Conservation (phyloP, 2,329 filamentous ascomycete species). For the Coleophoma eucalyptorum region DNA sequence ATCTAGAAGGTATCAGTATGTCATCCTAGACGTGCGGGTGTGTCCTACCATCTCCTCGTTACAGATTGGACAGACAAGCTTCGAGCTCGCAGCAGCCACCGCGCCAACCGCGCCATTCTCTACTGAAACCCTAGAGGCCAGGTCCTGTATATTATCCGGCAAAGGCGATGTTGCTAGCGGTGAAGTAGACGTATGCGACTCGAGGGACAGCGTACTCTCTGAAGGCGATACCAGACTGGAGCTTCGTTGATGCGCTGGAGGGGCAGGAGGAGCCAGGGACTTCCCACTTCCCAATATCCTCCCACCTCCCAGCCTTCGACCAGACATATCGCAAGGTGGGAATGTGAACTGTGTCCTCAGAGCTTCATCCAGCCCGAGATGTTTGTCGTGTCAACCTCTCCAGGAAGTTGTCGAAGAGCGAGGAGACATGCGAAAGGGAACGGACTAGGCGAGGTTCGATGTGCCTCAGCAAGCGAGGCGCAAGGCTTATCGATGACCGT, state of each 20-base stretch:
- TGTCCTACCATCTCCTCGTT: constrained; percentile 85
- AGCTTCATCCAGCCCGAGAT: constrained; percentile 19
- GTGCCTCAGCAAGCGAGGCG: constrained; percentile 1
- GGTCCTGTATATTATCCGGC: constrained; percentile 70
- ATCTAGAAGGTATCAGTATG: constrained; percentile 47
- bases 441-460: background rate
- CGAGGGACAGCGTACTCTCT: constrained; percentile 73
- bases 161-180: constrained; percentile 55
- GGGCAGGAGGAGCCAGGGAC: constrained; percentile 66
- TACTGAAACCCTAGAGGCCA: constrained; percentile 76
- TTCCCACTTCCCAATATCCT: constrained; percentile 85
- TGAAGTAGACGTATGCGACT: constrained; percentile 66
- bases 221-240: constrained; percentile 47
- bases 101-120: constrained; percentile 50
- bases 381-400: constrained; percentile 2
- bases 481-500: background rate
- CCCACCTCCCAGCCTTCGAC: constrained; percentile 85
- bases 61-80: constrained; percentile 94
- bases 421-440: background rate
- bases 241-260: constrained; percentile 30
- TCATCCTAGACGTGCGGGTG: too few species aligned
- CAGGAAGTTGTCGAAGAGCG: background rate
- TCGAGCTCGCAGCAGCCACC: constrained; percentile 51
- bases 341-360: constrained; percentile 13
- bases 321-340: constrained; percentile 57